Conservation (phyloP, 2,329 filamentous ascomycete genomes). For the Paraconiothyrium brasiliense region DNA sequence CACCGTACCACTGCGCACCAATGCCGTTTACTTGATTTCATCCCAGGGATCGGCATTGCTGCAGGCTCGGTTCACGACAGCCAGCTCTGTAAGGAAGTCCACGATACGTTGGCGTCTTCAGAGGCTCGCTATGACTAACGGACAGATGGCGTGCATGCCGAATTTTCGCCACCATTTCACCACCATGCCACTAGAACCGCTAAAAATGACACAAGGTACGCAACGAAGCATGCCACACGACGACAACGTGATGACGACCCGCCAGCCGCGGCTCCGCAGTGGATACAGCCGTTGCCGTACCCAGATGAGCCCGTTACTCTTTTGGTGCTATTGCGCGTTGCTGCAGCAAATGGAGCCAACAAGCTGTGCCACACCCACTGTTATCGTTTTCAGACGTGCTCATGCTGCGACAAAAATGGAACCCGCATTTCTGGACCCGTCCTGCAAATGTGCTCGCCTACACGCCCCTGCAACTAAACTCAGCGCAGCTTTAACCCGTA, state of each 20-base stretch:
- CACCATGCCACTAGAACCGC: constrained; percentile 20
- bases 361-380: constrained; percentile 17
- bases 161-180: constrained; percentile 23
- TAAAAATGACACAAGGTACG: constrained; percentile 21
- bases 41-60: constrained; percentile 12
- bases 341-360: constrained; percentile 12
- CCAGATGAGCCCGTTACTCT: constrained; percentile 12
- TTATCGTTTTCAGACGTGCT: constrained; percentile 15
- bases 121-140: constrained; percentile 18
- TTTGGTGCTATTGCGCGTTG: constrained; percentile 9
- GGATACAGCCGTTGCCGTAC: constrained; percentile 24
- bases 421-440: constrained; percentile 17
- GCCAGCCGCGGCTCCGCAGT: constrained; percentile 16
- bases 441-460: constrained; percentile 16
- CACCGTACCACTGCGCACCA: constrained; percentile 18
- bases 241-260: constrained; percentile 25
- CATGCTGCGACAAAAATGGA: constrained; percentile 21
- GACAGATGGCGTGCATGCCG: constrained; percentile 13
- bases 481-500: constrained; percentile 23
- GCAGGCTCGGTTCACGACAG: constrained; percentile 8
- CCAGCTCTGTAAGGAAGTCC: background rate
- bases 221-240: constrained; percentile 25
- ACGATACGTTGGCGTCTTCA: constrained; percentile 4
- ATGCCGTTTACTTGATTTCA: constrained; percentile 18
- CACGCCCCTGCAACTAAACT: constrained; percentile 19